Conservation (phyloP, 2,329 filamentous ascomycete genomes). For the Botrytis aclada region DNA sequence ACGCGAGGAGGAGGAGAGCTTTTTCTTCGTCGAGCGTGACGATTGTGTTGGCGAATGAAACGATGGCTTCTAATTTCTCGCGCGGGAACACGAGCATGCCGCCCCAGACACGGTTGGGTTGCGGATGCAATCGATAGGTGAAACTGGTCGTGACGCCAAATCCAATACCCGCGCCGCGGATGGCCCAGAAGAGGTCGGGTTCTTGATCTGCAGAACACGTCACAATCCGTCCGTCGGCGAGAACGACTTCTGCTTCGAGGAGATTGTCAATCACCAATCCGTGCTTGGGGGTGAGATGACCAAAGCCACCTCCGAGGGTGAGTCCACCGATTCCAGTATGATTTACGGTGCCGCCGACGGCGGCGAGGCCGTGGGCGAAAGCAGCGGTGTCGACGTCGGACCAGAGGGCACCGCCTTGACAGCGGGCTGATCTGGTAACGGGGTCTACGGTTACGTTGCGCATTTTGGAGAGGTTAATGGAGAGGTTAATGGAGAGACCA, state of each 20-base stretch:
- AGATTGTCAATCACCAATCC: conserved; percentile 20
- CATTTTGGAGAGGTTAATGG: conserved; percentile 24
- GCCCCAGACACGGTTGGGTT: conserved; percentile 45
- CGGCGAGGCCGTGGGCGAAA: conserved; percentile 14
- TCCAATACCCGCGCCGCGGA: conserved; percentile 32
- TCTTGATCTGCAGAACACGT: conserved; percentile 45
- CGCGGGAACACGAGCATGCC: conserved; percentile 23
- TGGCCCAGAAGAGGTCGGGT: conserved; percentile 50
- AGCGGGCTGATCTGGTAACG: conserved; percentile 18
- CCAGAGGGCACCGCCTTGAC: conserved; percentile 25
- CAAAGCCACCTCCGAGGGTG: conserved; percentile 17
- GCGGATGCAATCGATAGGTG: conserved; percentile 16
- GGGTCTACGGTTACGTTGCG: conserved; percentile 22
- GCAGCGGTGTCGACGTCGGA: conserved; percentile 21
- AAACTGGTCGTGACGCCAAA: conserved; percentile 17
- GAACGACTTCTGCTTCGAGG: conserved; percentile 11
- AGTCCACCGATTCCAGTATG: conserved; percentile 17
- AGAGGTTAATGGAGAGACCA: conserved; percentile 16
- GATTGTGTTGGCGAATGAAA: conserved; percentile 25
- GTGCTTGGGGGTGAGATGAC: conserved; percentile 16
- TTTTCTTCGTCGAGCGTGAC: conserved; percentile 16
- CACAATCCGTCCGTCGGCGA: conserved; percentile 31
- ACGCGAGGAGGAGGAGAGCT: conserved; percentile 8
- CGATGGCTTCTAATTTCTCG: conserved; percentile 20
- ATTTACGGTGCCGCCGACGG: conserved; percentile 14